Evolutionary conservation across 1,139 yeast genomes (phyloP).

Genomic region (Zygoascus sp.): DNA sequence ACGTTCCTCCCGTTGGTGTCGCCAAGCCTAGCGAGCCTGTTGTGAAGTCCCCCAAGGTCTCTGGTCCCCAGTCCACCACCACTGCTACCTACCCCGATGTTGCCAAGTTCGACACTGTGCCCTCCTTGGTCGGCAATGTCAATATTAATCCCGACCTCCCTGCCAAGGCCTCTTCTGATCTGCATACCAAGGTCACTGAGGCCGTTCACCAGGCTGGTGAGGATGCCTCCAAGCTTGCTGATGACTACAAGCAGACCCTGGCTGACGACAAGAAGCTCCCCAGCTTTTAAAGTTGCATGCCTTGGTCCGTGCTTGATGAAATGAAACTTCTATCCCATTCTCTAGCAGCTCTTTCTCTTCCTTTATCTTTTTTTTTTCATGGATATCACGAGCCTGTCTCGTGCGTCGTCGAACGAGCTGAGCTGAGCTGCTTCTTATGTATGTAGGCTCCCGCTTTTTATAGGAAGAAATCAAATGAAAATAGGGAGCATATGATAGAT

Average conservation of each 20-base stretch:
- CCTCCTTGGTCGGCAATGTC: conserved; percentile 32
- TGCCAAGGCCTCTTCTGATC: conserved; percentile 16
- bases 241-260: conserved; percentile 21
- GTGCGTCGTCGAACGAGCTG: not conserved
- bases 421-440: not conserved
- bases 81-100: conserved; percentile 17
- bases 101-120: conserved; percentile 27
- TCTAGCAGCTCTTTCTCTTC: too few species aligned
- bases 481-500: conserved; percentile 1
- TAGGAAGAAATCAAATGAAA: not conserved
- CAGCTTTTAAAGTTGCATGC: not conserved
- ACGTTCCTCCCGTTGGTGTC: conserved; percentile 24
- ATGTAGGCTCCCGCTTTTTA: not conserved
- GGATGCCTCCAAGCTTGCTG: conserved; percentile 13
- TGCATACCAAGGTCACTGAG: conserved; percentile 3
- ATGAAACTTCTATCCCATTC: too few species aligned
- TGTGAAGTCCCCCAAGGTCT: conserved; percentile 26
- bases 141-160: conserved; percentile 26
- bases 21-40: conserved; percentile 9
- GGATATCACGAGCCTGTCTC: too few species aligned
- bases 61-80: conserved; percentile 8
- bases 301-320: too few species aligned
- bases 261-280: conserved; percentile 19
- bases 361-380: too few species aligned
- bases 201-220: conserved; percentile 12